A percentile compares a stretch with the other conserved stretches of the same genome.
Evolutionary conservation across 306 rosid species (phyloP).

Genomic region (Datisca glomerata): DNA sequence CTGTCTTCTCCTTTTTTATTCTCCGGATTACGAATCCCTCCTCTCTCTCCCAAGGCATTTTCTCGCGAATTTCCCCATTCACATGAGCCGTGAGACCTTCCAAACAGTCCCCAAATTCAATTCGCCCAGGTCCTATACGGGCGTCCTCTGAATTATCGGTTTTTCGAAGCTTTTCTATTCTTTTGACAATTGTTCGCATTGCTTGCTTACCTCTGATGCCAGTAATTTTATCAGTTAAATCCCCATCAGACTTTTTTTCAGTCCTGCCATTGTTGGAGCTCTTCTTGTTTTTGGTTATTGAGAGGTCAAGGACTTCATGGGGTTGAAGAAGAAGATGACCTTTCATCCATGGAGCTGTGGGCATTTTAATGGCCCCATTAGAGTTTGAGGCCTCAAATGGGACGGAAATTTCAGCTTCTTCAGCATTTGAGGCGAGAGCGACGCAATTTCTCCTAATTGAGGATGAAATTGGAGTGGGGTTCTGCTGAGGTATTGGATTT

Average conservation of each 20-base stretch:
- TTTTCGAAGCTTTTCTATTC: slow-evolving; percentile 34
- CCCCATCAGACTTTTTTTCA: slow-evolving; percentile 15
- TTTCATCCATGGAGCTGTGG: slow-evolving; percentile 77
- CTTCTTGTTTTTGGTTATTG: slow-evolving; percentile 22
- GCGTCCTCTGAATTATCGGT: slow-evolving; percentile 11
- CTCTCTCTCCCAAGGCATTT: slow-evolving; percentile 82
- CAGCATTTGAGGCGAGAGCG: slow-evolving; percentile 13
- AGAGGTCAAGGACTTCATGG: slow-evolving; percentile 29
- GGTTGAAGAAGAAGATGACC: slow-evolving; percentile 52
- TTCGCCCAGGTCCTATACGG: slow-evolving; percentile 16
- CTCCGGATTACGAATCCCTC: slow-evolving; percentile 28
- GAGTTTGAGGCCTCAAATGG: slow-evolving; percentile 18
- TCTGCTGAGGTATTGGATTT: slow-evolving; percentile 16
- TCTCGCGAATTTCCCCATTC: slow-evolving; percentile 15
- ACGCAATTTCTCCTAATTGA: slow-evolving; percentile 11
- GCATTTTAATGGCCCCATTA: slow-evolving; percentile 28
- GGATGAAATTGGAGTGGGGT: slow-evolving; percentile 8
- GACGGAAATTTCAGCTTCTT: not conserved
- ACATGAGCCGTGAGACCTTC: slow-evolving; percentile 18
- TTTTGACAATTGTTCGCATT: slow-evolving; percentile 37
- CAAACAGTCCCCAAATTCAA: slow-evolving; percentile 29
- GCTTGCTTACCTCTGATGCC: slow-evolving; percentile 40
- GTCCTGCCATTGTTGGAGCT: slow-evolving; percentile 4
- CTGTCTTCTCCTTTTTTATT: slow-evolving; percentile 31
- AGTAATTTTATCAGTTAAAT: slow-evolving; percentile 22